phyloP scores from a whole-genome alignment of 129 eudicot species.

The Centrapalus pauciflorus region DNA sequence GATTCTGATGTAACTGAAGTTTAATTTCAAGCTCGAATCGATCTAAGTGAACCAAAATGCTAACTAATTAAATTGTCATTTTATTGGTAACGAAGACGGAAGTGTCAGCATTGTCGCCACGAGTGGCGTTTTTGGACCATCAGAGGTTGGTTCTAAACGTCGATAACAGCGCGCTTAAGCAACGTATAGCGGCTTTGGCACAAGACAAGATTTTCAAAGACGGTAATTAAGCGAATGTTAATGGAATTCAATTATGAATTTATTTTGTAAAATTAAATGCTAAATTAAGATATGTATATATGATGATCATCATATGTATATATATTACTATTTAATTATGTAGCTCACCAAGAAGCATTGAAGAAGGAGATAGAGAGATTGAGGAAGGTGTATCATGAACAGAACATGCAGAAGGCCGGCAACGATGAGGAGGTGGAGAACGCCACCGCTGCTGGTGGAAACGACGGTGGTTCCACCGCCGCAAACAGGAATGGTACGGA shows the following conservation, averaged over 20 bases:
- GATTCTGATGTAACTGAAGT: background rate
- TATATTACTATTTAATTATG: background rate
- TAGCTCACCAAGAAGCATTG: constrained; percentile 94
- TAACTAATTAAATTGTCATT: background rate
- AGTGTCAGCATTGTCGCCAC: constrained; percentile 88
- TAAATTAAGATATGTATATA: background rate
- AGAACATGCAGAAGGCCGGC: constrained; percentile 49
- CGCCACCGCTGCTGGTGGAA: constrained; percentile 9
- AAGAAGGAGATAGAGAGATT: constrained; percentile 87
- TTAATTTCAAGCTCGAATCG: background rate
- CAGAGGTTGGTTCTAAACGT: constrained; percentile 83
- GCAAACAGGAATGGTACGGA: constrained; percentile 26
- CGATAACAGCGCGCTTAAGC: constrained; percentile 86
- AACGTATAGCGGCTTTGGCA: constrained; percentile 86
- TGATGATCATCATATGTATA: background rate
- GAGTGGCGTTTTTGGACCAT: constrained; percentile 88
- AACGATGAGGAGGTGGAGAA: background rate
- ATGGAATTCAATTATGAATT: background rate
- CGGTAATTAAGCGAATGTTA: constrained; percentile 32
- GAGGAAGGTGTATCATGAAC: constrained; percentile 62
- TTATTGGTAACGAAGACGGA: constrained; percentile 53
- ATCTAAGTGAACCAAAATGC: background rate
- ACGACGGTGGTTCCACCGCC: constrained; percentile 24
- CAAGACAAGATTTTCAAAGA: constrained; percentile 96
- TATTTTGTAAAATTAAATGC: background rate